A percentile compares a stretch with the other conserved stretches of the same genome.
Evolutionary conservation across 2,329 filamentous ascomycete genomes (phyloP).

Genomic region (Cladosporium sp.): DNA sequence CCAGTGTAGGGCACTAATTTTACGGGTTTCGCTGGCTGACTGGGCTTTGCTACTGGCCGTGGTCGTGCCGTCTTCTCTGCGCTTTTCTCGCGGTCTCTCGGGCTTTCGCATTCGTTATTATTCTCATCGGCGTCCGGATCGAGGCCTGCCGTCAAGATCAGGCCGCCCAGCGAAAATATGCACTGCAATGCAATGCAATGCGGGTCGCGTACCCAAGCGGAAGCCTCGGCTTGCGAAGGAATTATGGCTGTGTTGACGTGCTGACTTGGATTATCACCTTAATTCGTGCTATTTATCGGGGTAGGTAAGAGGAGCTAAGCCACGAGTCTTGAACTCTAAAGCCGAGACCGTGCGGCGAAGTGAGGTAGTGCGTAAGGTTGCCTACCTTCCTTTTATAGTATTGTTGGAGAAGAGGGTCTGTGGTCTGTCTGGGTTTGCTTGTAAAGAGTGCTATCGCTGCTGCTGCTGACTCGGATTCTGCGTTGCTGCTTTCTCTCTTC

Average conservation of each 20-base stretch:
- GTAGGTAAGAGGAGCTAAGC: constrained; percentile 3
- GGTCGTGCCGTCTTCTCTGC: not conserved
- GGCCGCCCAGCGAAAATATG: not conserved
- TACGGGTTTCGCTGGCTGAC: not conserved
- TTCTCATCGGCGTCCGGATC: not conserved
- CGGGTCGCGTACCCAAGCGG: not conserved
- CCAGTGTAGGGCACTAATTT: not conserved
- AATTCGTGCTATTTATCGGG: not conserved
- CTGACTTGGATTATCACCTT: not conserved
- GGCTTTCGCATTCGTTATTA: too few relatives aligned
- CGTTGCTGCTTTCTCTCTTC: not conserved
- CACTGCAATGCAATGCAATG: not conserved
- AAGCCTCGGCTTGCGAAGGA: not conserved
- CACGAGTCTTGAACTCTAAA: constrained; percentile 9
- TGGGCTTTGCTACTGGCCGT: not conserved
- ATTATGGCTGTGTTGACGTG: not conserved
- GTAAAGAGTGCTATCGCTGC: not conserved
- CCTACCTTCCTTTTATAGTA: not conserved
- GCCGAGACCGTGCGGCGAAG: not conserved
- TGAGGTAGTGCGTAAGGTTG: not conserved
- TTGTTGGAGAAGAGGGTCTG: not conserved
- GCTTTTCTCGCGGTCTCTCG: not conserved
- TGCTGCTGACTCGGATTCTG: not conserved
- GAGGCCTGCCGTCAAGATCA: not conserved
- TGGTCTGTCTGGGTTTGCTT: not conserved